A percentile compares a stretch with the other conserved stretches of the same genome.
Evolutionary conservation across 306 rosid species (phyloP).

Genomic region (Medicago arabica): DNA sequence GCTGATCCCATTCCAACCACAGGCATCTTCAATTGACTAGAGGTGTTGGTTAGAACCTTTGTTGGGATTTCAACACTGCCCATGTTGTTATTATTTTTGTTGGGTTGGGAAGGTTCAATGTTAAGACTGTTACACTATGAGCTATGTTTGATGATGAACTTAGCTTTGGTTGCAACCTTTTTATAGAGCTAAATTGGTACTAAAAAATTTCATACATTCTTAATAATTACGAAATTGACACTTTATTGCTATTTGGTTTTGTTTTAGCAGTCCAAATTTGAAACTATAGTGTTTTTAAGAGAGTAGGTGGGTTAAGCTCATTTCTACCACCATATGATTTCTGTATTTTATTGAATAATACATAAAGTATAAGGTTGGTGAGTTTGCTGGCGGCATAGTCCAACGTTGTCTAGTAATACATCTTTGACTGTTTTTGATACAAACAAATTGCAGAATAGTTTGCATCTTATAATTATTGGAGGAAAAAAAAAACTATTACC

Average conservation of each 20-base stretch:
- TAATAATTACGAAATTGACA: not conserved
- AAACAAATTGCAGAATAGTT: too few species aligned
- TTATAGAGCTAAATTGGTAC: too few species aligned
- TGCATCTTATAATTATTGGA: too few species aligned
- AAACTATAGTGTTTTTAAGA: not conserved
- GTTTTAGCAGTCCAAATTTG: not conserved
- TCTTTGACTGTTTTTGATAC: too few species aligned
- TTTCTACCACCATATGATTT: not conserved
- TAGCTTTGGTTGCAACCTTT: not conserved
- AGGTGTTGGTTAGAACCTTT: conserved; percentile 24
- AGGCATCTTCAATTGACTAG: conserved; percentile 27
- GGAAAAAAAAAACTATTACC: too few species aligned
- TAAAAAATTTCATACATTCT: not conserved
- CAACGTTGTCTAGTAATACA: too few species aligned
- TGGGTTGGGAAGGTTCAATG: not conserved
- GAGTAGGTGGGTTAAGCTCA: not conserved
- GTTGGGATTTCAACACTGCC: conserved; percentile 40
- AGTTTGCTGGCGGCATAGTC: too few species aligned
- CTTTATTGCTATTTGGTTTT: not conserved
- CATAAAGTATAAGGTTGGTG: too few species aligned
- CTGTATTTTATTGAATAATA: too few species aligned
- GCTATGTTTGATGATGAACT: not conserved
- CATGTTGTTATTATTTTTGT: conserved; percentile 11
- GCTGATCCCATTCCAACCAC: conserved; percentile 60
- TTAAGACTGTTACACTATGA: not conserved